Conservation (phyloP, 345 rosid species). For the Raphanus sativus region DNA sequence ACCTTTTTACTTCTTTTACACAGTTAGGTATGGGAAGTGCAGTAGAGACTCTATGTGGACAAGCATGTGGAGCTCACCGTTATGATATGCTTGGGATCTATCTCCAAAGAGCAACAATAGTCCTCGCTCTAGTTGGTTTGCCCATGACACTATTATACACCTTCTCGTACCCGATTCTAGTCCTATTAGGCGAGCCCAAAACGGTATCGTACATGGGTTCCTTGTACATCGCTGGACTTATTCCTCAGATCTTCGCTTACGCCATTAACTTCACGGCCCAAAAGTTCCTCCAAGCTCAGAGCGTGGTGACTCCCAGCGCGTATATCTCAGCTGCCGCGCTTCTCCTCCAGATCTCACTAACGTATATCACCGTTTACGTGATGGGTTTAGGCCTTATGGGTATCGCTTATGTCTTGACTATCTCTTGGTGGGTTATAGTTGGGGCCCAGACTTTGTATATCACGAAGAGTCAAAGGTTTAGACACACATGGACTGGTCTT, state of each 20-base stretch:
- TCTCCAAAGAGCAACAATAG: conserved; percentile 71
- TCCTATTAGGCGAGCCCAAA: conserved; percentile 52
- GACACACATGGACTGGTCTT: conserved; percentile 69
- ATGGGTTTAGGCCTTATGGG: conserved; percentile 55
- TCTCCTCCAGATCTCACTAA: conserved; percentile 44
- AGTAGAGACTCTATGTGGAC: conserved; percentile 80
- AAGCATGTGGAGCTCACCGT: conserved; percentile 63
- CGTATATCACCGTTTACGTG: conserved; percentile 50
- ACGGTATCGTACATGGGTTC: conserved; percentile 57
- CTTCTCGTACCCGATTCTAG: conserved; percentile 54
- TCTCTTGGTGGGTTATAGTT: conserved; percentile 81
- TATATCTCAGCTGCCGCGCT: conserved; percentile 56
- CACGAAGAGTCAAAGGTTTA: conserved; percentile 42
- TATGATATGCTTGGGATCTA: conserved; percentile 76
- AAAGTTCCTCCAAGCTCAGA: conserved; percentile 64
- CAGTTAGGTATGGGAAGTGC: conserved; percentile 89
- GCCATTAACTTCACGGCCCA: conserved; percentile 69
- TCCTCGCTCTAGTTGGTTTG: conserved; percentile 53
- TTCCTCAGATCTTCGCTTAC: conserved; percentile 72
- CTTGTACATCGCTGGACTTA: conserved; percentile 56
- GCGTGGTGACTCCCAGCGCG: conserved; percentile 60
- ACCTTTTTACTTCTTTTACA: neutral
- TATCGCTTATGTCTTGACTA: conserved; percentile 58
- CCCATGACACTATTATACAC: conserved; percentile 54
- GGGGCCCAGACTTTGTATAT: conserved; percentile 58